Conservation (phyloP, 2,329 filamentous ascomycete species). For the Fonsecaea monophora region DNA sequence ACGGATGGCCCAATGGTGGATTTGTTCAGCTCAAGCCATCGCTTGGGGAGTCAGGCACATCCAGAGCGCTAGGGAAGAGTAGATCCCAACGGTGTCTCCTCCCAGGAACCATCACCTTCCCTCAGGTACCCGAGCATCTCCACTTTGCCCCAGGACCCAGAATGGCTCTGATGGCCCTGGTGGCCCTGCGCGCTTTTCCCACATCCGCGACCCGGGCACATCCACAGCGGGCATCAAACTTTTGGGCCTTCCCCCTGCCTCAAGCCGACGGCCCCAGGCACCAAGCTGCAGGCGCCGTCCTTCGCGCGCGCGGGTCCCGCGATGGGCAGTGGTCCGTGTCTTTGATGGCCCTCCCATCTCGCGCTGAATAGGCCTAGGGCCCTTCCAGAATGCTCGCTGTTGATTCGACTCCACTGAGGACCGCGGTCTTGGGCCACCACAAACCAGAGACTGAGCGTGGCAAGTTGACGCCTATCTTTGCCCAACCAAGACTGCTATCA, state of each 20-base stretch:
- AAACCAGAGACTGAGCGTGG: conserved; percentile 18
- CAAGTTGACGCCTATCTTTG: conserved; percentile 19
- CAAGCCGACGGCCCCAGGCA: conserved; percentile 28
- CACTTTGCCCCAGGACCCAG: conserved; percentile 18
- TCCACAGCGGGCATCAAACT: conserved; percentile 12
- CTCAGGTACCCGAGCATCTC: conserved; percentile 32
- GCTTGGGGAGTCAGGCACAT: conserved; percentile 5
- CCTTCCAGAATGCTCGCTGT: conserved; percentile 33
- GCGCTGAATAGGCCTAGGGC: conserved; percentile 25
- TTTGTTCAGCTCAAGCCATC: neutral
- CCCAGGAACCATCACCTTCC: conserved; percentile 24
- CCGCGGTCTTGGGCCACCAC: conserved; percentile 20
- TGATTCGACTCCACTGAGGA: conserved; percentile 31
- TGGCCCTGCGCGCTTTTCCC: conserved; percentile 4
- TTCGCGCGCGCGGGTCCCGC: conserved; percentile 27
- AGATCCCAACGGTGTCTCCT: conserved; percentile 24
- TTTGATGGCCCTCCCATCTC: conserved; percentile 12
- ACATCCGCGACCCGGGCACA: conserved; percentile 28
- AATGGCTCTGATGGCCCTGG: too few relatives aligned
- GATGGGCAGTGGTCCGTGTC: conserved; percentile 17
- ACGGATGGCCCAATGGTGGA: neutral
- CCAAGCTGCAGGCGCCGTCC: conserved; percentile 27
- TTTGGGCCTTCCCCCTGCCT: conserved; percentile 26
- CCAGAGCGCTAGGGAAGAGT: conserved; percentile 8
- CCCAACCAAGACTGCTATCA: conserved; percentile 17